phyloP scores from a whole-genome alignment of 352 stramenopile genomes.

The Globisporangium cystogenes region DNA sequence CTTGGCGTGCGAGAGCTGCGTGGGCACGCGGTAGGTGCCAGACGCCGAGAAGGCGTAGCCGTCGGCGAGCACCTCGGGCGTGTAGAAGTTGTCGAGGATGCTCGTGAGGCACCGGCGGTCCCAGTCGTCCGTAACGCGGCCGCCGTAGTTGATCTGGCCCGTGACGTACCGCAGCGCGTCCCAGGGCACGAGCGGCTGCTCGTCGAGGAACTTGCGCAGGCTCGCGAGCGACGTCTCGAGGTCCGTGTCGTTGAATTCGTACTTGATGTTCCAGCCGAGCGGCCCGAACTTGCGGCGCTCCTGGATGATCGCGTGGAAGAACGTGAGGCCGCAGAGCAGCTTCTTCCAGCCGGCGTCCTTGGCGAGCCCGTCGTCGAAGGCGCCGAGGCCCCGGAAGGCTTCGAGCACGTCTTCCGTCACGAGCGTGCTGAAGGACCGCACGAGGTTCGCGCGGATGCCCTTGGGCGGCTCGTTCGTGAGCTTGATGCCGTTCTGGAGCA shows the following conservation, averaged over 20 bases:
- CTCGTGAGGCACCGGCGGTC: conserved; percentile 91
- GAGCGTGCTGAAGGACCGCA: conserved; percentile 86
- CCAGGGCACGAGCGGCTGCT: conserved; percentile 90
- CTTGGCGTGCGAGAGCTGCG: conserved; percentile 28
- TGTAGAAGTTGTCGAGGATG: conserved; percentile 92
- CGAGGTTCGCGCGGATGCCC: conserved; percentile 86
- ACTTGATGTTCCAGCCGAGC: conserved; percentile 95
- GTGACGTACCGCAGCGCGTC: conserved; percentile 93
- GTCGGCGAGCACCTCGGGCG: conserved; percentile 63
- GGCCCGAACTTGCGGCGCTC: conserved; percentile 93
- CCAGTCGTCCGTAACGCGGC: conserved; percentile 95
- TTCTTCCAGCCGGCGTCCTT: conserved; percentile 87
- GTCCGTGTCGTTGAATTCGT: conserved; percentile 96
- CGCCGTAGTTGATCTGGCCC: conserved; percentile 95
- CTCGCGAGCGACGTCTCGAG: conserved; percentile 91
- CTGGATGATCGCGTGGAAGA: conserved; percentile 95
- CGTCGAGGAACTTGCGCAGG: conserved; percentile 88
- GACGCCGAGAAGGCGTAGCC: conserved; percentile 88
- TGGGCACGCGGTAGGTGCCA: conserved; percentile 85
- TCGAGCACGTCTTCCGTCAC: conserved; percentile 73
- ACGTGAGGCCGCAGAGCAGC: conserved; percentile 83
- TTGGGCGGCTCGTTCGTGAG: conserved; percentile 92
- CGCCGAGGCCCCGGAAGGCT: conserved; percentile 38
- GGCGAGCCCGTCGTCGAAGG: conserved; percentile 51
- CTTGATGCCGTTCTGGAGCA: conserved; percentile 92